Percentiles rank a stretch among this genome's conserved stretches.
phyloP scores from a whole-genome alignment of 345 rosid species.

The Brassica carinata region DNA sequence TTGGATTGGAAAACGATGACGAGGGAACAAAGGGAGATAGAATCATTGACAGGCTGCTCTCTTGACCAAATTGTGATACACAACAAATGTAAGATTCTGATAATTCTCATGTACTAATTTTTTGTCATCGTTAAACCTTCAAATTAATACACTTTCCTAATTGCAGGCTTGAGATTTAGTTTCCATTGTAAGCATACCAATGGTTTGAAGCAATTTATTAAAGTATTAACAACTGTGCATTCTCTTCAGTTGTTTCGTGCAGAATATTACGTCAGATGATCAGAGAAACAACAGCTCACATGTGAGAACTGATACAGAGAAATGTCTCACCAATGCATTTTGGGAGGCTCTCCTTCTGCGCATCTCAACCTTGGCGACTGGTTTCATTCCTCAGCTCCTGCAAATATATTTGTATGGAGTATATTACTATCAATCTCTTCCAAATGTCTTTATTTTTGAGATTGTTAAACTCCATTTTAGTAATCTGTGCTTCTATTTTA shows the following conservation, averaged over 20 bases:
- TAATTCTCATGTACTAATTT: not conserved
- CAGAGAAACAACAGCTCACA: too few species aligned
- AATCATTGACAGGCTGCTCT: not conserved
- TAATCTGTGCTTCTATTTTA: not conserved
- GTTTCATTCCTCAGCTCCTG: too few species aligned
- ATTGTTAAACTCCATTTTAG: not conserved
- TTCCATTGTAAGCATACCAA: too few species aligned
- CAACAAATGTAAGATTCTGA: not conserved
- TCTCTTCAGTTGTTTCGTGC: too few species aligned
- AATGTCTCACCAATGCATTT: too few species aligned
- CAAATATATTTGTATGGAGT: not conserved
- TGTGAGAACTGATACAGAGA: too few species aligned
- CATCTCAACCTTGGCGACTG: too few species aligned
- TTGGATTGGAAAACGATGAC: not conserved
- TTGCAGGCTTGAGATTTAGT: not conserved
- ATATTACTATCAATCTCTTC: not conserved
- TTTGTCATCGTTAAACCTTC: not conserved
- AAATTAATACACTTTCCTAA: not conserved
- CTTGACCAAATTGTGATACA: not conserved
- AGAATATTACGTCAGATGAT: too few species aligned
- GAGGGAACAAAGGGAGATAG: not conserved
- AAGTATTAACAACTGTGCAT: too few species aligned
- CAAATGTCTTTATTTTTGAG: not conserved
- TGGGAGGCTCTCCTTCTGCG: too few species aligned
- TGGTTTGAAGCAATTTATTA: too few species aligned